Base-by-base conservation (phyloP, 83 land plant species). In the Thuja plicata region DNA sequence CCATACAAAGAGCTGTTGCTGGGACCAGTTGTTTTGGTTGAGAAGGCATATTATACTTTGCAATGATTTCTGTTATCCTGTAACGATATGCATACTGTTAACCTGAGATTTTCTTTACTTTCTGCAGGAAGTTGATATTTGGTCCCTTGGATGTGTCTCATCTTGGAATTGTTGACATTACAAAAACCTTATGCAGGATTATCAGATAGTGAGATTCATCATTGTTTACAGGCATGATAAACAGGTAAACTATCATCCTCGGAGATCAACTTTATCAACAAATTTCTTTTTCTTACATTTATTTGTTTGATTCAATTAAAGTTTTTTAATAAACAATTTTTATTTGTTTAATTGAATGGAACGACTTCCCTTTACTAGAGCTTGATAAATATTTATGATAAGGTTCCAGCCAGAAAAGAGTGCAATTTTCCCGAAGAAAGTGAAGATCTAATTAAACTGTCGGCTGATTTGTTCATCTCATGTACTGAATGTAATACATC, bases 81-180 rank as follows among this genome's bases (percentile, higher is more conserved):
- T 45, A 52, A 60, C 10, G 21, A 12, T 32, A 30, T 60, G 46
- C 46, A 27, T 16, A 12, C 85, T 60, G 30, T 62, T 43, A 60
- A 15, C 3, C 21, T 30, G 27, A 13, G 4, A 70, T 78, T 60
- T 73, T 27, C 80, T 7, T 87, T 16, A 45, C 19, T 86, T 15
- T 30, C 38, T 91, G 88, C 96, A 97, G 46, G 46, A 45, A 45
- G 46, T 45, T 45, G 46, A 45, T 45, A 45, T 45, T 45, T 45
- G 46, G 46, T 99, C 98, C 97, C 89, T 97, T 96, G 99, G 99
- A 35, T 98, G 99, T 88, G 99, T 88, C 86, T 98, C 84, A 91
- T 98, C 0, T 82, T 90, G 12, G 99, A 98, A 86, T 52, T 97
- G 90, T 88, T 98, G 86, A 97, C 98, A 32, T 92, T 97, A 54